These are phyloP conservation scores for Ceratorhiza oryzae-sativae DNA, from an alignment of 1,284 basidiomycete genomes.

Conservation along the genomic window DNA sequence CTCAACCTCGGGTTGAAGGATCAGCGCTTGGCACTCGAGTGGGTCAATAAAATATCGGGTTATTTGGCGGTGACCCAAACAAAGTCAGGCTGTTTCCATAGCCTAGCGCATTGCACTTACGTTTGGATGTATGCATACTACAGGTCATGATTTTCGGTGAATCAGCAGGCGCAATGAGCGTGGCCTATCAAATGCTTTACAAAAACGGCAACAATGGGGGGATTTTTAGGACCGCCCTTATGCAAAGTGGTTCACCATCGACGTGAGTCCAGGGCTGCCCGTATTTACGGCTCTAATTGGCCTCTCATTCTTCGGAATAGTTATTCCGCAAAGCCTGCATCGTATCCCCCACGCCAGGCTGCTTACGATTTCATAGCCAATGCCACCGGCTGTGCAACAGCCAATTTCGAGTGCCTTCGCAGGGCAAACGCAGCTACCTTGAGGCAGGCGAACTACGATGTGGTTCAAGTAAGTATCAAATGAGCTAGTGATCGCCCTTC, in stretches of 20 bases:
- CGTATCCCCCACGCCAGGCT: constrained; percentile 28
- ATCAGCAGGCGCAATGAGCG: constrained; percentile 47
- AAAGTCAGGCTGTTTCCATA: constrained; percentile 46
- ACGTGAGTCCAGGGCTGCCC: constrained; percentile 7
- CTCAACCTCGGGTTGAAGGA: constrained; percentile 54
- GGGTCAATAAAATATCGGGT: constrained; percentile 56
- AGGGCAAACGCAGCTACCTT: constrained; percentile 13
- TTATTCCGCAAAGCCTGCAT: constrained; percentile 12
- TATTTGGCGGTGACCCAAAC: constrained; percentile 56
- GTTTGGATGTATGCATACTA: constrained; percentile 6
- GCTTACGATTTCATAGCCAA: constrained; percentile 31
- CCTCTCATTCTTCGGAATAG: neutral
- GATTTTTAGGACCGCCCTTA: constrained; percentile 41
- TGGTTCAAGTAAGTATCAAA: constrained; percentile 25
- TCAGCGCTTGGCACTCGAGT: constrained; percentile 55
- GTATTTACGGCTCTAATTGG: neutral
- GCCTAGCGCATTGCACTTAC: neutral
- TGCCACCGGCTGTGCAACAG: constrained; percentile 20
- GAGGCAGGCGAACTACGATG: constrained; percentile 29
- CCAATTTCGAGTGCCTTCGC: constrained; percentile 25
- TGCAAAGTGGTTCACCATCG: constrained; percentile 40
- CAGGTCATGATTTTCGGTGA: constrained; percentile 46
- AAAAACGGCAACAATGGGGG: constrained; percentile 40
- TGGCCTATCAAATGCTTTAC: constrained; percentile 44
- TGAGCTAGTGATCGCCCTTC: neutral